These are phyloP conservation scores for Diaporthe sp. DNA, from an alignment of 2,329 filamentous ascomycete genomes.

Conservation along the genomic window DNA sequence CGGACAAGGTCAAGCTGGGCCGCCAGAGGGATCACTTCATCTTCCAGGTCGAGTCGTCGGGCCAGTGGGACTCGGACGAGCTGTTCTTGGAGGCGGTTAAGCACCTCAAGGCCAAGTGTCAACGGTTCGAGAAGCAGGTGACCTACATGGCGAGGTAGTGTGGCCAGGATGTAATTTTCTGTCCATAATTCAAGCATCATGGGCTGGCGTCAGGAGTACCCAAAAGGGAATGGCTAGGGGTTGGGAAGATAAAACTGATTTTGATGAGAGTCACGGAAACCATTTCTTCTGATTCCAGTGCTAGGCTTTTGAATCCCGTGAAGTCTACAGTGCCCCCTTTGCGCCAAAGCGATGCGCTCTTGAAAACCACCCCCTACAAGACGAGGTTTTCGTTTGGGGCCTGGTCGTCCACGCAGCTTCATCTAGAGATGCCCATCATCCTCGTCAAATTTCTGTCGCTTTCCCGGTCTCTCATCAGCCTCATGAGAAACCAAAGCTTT, in stretches of 20 bases:
- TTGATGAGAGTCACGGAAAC: conserved; percentile 24
- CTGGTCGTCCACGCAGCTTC: background rate
- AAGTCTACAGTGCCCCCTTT: background rate
- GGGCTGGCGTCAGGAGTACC: conserved; percentile 34
- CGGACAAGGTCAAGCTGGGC: conserved; percentile 94
- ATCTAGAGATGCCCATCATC: background rate
- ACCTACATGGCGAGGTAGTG: conserved; percentile 68
- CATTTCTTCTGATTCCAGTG: conserved; percentile 13
- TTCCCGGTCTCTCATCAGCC: background rate
- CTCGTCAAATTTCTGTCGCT: background rate
- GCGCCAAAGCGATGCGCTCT: background rate
- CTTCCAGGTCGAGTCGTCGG: conserved; percentile 93
- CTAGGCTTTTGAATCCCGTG: background rate
- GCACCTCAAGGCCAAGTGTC: conserved; percentile 86
- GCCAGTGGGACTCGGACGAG: conserved; percentile 93
- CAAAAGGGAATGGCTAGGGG: conserved; percentile 29
- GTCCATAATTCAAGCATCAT: conserved; percentile 34
- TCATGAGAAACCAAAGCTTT: background rate
- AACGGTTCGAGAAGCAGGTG: conserved; percentile 77
- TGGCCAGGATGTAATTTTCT: conserved; percentile 22
- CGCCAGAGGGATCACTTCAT: conserved; percentile 96
- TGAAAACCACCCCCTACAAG: background rate
- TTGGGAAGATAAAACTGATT: conserved; percentile 26
- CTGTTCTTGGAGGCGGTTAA: conserved; percentile 91
- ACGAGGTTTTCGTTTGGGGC: background rate